phyloP scores from a whole-genome alignment of 1,284 basidiomycete genomes.

The Tilletia caries region DNA sequence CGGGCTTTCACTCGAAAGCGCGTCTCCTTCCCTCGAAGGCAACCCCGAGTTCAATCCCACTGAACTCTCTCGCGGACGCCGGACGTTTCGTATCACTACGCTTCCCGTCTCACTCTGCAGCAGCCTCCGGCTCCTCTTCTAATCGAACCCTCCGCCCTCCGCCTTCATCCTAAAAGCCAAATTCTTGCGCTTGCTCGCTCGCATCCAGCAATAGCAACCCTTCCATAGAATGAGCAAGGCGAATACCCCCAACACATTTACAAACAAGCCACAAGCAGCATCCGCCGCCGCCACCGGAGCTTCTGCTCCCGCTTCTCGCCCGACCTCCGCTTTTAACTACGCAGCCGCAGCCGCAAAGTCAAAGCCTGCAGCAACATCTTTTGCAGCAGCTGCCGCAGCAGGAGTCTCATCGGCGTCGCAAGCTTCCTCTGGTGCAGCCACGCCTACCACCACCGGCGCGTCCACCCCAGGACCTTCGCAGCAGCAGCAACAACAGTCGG shows the following conservation, averaged over 20 bases:
- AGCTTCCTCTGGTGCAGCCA: neutral
- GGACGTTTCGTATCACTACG: neutral
- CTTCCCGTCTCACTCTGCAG: neutral
- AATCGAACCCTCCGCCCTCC: too few species aligned
- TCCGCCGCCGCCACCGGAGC: slow-evolving; percentile 11
- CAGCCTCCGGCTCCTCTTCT: neutral
- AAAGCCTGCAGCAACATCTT: neutral
- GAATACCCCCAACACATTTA: neutral
- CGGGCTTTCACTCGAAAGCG: too few species aligned
- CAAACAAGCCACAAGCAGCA: neutral
- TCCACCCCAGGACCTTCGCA: slow-evolving; percentile 7
- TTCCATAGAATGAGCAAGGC: slow-evolving; percentile 13
- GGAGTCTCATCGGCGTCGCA: neutral
- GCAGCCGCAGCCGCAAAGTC: slow-evolving; percentile 12
- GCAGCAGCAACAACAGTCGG: neutral
- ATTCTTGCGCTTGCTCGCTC: neutral
- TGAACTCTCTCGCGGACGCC: slow-evolving; percentile 1
- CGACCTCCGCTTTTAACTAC: slow-evolving; percentile 15
- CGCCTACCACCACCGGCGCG: neutral
- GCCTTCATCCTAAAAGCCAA: too few species aligned
- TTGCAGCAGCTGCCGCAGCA: neutral
- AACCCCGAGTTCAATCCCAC: too few species aligned
- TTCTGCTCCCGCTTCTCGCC: slow-evolving; percentile 5
- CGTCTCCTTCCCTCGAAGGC: too few species aligned
- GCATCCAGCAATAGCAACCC: neutral